phyloP scores from a whole-genome alignment of 176 grass and related monocot genomes.

The Triticum monococcum region DNA sequence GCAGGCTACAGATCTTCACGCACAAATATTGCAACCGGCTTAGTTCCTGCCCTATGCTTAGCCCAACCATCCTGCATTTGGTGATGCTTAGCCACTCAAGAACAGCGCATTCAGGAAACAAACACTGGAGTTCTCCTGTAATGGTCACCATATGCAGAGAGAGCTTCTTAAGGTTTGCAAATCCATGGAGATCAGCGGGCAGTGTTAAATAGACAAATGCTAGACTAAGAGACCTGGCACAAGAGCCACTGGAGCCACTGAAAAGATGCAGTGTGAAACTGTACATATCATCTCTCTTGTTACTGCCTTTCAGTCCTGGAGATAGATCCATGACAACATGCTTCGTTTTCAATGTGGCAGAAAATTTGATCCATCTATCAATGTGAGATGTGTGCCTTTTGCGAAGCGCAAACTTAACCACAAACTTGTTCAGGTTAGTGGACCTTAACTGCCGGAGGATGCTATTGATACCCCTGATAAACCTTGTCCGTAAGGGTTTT shows the following conservation, averaged over 20 bases:
- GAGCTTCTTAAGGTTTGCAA: neutral
- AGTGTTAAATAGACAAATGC: neutral
- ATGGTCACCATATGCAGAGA: neutral
- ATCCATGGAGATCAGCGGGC: neutral
- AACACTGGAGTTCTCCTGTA: neutral
- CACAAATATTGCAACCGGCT: no score
- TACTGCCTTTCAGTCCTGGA: neutral
- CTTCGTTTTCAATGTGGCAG: neutral
- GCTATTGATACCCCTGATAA: neutral
- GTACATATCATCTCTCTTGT: neutral
- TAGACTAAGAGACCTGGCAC: neutral
- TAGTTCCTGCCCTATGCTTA: no score
- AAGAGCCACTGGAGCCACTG: neutral
- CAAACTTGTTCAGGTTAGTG: neutral
- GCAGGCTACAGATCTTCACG: no score
- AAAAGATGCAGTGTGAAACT: conserved; percentile 3
- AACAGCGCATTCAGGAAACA: no score
- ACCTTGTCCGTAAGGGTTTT: neutral
- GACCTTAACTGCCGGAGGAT: neutral
- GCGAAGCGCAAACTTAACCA: neutral
- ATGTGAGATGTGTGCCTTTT: neutral
- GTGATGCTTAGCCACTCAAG: no score
- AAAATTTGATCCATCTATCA: neutral
- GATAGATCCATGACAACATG: neutral
- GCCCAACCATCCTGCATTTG: no score